phyloP scores from a whole-genome alignment of 148 eudicot genomes.

The Chenopodium berlandieri region DNA sequence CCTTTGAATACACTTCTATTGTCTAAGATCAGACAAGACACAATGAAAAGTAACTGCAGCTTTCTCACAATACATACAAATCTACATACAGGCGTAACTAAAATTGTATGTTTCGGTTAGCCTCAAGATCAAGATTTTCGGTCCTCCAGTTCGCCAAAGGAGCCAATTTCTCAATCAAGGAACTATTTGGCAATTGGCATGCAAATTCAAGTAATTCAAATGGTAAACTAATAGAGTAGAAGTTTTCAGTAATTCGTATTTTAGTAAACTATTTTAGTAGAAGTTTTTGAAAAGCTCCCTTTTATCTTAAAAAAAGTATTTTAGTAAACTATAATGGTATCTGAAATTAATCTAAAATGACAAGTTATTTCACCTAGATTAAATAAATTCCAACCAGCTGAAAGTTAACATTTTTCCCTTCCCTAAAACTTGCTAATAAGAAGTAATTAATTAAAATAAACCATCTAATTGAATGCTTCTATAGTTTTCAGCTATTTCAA shows the following conservation, averaged over 20 bases:
- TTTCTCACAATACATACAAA: not conserved
- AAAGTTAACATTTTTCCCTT: not conserved
- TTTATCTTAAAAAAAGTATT: no score
- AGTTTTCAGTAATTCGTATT: no score
- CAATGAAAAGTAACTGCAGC: not conserved
- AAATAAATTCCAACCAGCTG: not conserved
- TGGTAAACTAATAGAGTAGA: not conserved
- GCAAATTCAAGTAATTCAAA: not conserved
- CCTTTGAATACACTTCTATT: not conserved
- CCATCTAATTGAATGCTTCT: no score
- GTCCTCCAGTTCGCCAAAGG: not conserved
- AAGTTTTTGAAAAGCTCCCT: no score
- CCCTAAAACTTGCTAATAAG: not conserved
- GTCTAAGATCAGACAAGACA: not conserved
- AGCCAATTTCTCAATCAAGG: not conserved
- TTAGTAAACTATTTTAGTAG: no score
- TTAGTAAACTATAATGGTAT: not conserved
- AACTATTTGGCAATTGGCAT: not conserved
- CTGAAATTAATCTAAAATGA: not conserved
- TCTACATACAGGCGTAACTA: not conserved
- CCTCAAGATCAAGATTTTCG: not conserved
- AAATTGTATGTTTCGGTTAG: not conserved
- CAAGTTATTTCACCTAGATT: not conserved
- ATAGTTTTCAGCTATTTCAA: no score
- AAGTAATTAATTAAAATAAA: no score